phyloP scores from a whole-genome alignment of 176 grass and related monocot species.

The Tillandsia leiboldiana region DNA sequence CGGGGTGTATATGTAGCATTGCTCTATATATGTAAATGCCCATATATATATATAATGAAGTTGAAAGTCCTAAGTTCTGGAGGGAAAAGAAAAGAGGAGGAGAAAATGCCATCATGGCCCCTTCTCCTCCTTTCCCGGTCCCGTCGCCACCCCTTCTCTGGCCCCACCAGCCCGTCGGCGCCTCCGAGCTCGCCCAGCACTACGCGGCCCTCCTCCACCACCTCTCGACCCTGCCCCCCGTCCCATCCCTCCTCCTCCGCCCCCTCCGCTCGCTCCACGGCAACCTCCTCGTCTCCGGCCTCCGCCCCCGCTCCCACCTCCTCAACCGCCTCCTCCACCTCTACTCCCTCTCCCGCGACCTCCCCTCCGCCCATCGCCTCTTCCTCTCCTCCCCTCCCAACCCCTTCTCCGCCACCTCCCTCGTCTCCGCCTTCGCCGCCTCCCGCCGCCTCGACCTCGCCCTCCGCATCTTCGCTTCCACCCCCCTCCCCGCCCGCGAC shows the following conservation, averaged over 20 bases:
- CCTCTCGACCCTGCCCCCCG: not conserved
- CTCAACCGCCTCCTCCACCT: constrained; percentile 83
- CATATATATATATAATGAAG: too few species aligned
- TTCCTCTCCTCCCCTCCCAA: constrained; percentile 32
- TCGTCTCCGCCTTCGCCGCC: constrained; percentile 50
- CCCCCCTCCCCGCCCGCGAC: constrained; percentile 46
- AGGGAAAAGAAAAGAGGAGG: not conserved
- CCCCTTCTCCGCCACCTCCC: constrained; percentile 53
- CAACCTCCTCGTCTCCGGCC: constrained; percentile 52
- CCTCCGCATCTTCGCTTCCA: constrained; percentile 42
- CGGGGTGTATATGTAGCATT: too few species aligned
- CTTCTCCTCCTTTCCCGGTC: constrained; percentile 12
- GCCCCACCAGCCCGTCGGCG: constrained; percentile 28
- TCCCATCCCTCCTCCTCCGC: constrained; percentile 8
- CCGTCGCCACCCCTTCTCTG: constrained; percentile 21
- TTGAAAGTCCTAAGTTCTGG: too few species aligned
- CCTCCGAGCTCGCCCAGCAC: constrained; percentile 25
- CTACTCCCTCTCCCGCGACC: constrained; percentile 59
- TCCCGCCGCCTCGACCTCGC: constrained; percentile 43
- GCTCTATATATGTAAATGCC: too few species aligned
- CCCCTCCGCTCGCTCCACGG: constrained; percentile 61
- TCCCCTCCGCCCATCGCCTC: constrained; percentile 43
- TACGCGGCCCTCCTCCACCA: constrained; percentile 31
- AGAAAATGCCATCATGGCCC: not conserved
- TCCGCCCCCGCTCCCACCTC: constrained; percentile 61